These are phyloP conservation scores for Litsea cubeba DNA, from an alignment of 164 flowering plant species.

Conservation along the genomic window DNA sequence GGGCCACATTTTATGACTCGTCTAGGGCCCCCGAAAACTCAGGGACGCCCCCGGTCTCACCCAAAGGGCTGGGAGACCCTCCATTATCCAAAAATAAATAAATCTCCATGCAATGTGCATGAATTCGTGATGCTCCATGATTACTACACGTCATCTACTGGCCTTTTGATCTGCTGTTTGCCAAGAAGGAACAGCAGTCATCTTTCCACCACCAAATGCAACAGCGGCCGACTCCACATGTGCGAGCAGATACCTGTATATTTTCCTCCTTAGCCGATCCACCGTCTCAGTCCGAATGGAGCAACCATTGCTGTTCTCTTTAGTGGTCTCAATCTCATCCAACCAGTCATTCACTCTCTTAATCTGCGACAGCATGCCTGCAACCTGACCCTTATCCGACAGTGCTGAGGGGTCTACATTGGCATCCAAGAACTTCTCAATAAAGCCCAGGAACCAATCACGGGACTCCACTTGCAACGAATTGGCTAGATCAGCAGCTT, in stretches of 20 bases:
- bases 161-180: conserved; percentile 3
- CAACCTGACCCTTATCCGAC: conserved; percentile 75
- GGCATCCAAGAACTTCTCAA: conserved; percentile 81
- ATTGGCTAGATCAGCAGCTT: conserved; percentile 67
- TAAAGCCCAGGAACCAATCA: conserved; percentile 85
- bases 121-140: background rate
- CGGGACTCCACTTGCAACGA: conserved; percentile 52
- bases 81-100: no score
- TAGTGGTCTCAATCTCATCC: conserved; percentile 52
- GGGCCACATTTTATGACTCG: no score
- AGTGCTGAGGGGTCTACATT: conserved; percentile 49
- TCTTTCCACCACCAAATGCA: conserved; percentile 57
- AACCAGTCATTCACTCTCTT: conserved; percentile 96
- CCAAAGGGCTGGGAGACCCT: background rate
- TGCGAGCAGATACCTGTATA: conserved; percentile 87
- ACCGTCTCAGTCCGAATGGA: conserved; percentile 55
- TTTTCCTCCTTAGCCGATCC: conserved; percentile 84
- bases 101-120: background rate
- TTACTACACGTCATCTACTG: background rate
- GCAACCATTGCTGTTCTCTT: conserved; percentile 41
- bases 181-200: background rate
- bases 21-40: no score
- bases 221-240: conserved; percentile 98
- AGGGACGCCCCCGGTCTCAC: no score
- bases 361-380: conserved; percentile 88